Conservation (phyloP, 139 green algal genomes). For the Gonium pectorale region DNA sequence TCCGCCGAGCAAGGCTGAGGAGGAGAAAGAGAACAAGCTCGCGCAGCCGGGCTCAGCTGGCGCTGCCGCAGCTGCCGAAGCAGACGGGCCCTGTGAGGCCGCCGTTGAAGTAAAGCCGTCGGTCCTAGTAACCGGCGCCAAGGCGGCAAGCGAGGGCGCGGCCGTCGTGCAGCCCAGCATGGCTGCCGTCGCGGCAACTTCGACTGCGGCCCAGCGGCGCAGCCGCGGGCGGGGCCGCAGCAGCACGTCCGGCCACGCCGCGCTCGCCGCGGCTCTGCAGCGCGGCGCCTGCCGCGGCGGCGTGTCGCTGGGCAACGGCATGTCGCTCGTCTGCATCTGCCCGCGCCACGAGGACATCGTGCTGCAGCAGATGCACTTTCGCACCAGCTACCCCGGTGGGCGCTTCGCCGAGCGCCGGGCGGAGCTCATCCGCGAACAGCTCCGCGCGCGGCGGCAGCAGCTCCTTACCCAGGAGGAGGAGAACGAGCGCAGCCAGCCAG, state of each 20-base stretch:
- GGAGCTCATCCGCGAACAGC: not conserved
- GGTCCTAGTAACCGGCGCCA: too few species aligned
- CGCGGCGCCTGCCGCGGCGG: slow-evolving; percentile 6
- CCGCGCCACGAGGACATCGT: slow-evolving; percentile 52
- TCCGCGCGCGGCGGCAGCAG: not conserved
- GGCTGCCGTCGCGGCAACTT: too few species aligned
- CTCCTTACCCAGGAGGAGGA: slow-evolving; percentile 13
- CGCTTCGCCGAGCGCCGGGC: slow-evolving; percentile 15
- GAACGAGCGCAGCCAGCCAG: not conserved
- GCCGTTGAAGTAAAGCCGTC: too few species aligned
- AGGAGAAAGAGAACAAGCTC: too few species aligned
- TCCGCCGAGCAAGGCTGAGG: too few species aligned
- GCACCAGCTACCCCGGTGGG: slow-evolving; percentile 20
- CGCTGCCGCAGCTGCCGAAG: too few species aligned
- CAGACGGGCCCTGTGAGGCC: too few species aligned
- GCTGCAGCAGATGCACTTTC: not conserved
- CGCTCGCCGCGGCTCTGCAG: not conserved
- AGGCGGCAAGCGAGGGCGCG: too few species aligned
- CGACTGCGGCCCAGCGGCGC: too few species aligned
- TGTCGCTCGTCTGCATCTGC: slow-evolving; percentile 72
- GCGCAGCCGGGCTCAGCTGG: too few species aligned
- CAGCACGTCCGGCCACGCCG: not conserved
- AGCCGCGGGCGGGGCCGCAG: not conserved
- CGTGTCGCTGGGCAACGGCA: slow-evolving; percentile 38
- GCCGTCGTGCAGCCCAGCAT: too few species aligned